These are phyloP conservation scores for Cyphellophora europaea DNA, from an alignment of 2,329 filamentous ascomycete genomes.

Conservation along the genomic window DNA sequence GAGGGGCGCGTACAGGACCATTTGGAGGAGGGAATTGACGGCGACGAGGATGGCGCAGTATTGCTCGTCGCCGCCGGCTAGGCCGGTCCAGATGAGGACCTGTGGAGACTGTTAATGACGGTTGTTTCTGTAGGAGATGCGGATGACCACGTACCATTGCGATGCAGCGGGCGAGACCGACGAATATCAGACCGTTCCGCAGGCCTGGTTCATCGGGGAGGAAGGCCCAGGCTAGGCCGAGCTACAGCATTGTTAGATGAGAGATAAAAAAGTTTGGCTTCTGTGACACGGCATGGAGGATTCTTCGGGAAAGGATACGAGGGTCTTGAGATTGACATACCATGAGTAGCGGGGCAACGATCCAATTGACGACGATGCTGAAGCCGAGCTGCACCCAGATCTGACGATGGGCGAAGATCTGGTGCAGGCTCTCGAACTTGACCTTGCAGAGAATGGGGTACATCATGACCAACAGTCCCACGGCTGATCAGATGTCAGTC, in stretches of 20 bases:
- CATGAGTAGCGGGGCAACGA: conserved; percentile 74
- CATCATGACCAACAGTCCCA: conserved; percentile 85
- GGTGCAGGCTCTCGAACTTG: conserved; percentile 64
- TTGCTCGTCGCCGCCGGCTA: conserved; percentile 66
- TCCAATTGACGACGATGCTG: conserved; percentile 70
- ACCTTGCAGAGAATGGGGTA: conserved; percentile 87
- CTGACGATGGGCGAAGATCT: conserved; percentile 48
- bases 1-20: conserved; percentile 62
- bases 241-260: conserved; percentile 26
- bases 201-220: conserved; percentile 40
- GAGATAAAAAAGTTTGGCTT: neutral
- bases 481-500: conserved; percentile 41
- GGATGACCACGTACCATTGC: no score
- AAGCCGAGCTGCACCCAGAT: conserved; percentile 72
- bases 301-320: no score
- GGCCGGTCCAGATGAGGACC: conserved; percentile 66
- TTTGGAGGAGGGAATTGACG: conserved; percentile 67
- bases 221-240: conserved; percentile 40
- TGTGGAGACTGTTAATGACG: conserved; percentile 18
- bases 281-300: no score
- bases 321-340: conserved; percentile 30
- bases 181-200: conserved; percentile 62
- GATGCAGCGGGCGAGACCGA: conserved; percentile 76
- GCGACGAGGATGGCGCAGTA: conserved; percentile 76
- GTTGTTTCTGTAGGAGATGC: no score